Base-by-base conservation (phyloP, 805 yeast species). In the Blastobotrys muscicola region DNA sequence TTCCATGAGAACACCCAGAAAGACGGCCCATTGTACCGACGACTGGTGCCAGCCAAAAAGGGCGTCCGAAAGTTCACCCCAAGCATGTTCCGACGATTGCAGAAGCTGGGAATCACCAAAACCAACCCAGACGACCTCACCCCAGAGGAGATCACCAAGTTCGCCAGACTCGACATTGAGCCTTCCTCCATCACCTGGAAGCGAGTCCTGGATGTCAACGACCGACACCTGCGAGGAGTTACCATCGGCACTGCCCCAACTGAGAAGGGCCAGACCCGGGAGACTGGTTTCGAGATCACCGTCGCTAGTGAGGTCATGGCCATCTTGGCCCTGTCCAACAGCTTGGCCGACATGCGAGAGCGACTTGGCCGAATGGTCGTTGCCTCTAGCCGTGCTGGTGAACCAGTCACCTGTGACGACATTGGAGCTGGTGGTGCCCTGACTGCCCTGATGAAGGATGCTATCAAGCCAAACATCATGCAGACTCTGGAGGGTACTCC, bases 271-370 rank as follows among this genome's bases (percentile, higher is more conserved):
- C 76, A 78, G 45, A 77, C 82, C 16, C 79, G 97, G 59, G 72
- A 76, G 50, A 80, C 96, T 13, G 97, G 97, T 10, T 87, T 90
- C 66, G 97, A 90, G 62, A 89, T 90, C 60, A 82, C 97, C 10
- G 97, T 90, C 50, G 97, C 97, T 8, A 80, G 90, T 29, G 97
- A 90, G 69, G 76, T 87, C 53, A 90, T 90, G 97, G 97, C 97
- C 15, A 85, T 90, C 45, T 71, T 90, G 52, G 96, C 97, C 3
- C 71, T 90, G 43, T 76, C 94, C 7, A 79, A 76, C 42, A 77
- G 82, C 29, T 73, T 90, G 56, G 67, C 74, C 47, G 97, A 90
- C 63, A 75, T 90, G 83, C 76, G 96, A 61, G 75, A 75, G 54
- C 76, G 97, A 59, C 79, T 90, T 41, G 96, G 96, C 46, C 75